phyloP scores from a whole-genome alignment of 805 yeast species.

The Ogataea degrootiae region DNA sequence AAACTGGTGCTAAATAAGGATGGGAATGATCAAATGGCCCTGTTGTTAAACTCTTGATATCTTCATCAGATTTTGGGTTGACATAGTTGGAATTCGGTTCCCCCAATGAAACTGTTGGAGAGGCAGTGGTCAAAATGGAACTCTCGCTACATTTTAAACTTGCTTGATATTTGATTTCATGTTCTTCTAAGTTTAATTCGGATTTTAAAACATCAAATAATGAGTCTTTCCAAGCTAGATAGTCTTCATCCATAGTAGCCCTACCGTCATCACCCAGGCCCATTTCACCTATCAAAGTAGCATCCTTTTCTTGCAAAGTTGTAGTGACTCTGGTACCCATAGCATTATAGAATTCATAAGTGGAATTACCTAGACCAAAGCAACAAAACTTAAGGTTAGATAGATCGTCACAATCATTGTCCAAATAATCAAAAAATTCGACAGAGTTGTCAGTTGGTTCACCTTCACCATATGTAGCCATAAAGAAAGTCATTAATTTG shows the following conservation, averaged over 20 bases:
- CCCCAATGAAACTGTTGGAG: conserved; percentile 59
- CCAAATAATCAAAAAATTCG: conserved; percentile 66
- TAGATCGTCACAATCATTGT: conserved; percentile 53
- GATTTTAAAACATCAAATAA: conserved; percentile 63
- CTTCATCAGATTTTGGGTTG: conserved; percentile 29
- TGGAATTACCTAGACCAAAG: conserved; percentile 92
- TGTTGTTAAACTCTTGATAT: conserved; percentile 32
- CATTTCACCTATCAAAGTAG: conserved; percentile 62
- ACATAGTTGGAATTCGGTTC: conserved; percentile 69
- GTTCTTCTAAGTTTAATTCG: conserved; percentile 67
- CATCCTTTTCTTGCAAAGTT: conserved; percentile 59
- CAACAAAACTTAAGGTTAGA: conserved; percentile 60
- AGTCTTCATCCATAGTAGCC: conserved; percentile 95
- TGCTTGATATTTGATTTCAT: conserved; percentile 76
- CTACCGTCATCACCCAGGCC: conserved; percentile 96
- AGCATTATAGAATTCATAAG: conserved; percentile 87
- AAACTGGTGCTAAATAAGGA: conserved; percentile 75
- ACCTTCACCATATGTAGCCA: conserved; percentile 98
- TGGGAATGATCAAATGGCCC: conserved; percentile 81
- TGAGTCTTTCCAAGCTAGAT: conserved; percentile 84
- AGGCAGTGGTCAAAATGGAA: conserved; percentile 27
- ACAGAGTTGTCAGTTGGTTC: conserved; percentile 96
- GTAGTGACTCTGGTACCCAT: conserved; percentile 62
- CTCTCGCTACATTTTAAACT: conserved; percentile 40
- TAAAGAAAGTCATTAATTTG: conserved; percentile 48